These are phyloP conservation scores for Setaria italica DNA, from an alignment of 202 grass and related monocot genomes.

Conservation along the genomic window DNA sequence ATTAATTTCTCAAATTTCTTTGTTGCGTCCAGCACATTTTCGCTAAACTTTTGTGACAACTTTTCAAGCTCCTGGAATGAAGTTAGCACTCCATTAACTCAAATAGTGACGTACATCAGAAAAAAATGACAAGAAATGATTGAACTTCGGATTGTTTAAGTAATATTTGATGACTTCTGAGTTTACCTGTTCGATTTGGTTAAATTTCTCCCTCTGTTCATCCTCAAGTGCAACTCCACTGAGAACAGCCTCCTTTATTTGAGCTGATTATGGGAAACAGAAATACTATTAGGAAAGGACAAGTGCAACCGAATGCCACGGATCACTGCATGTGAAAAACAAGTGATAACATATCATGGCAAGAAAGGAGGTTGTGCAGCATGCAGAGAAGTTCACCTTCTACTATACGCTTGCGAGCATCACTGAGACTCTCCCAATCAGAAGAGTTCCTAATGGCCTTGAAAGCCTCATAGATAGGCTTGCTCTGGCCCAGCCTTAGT, in stretches of 20 bases:
- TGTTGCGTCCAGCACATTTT: slow-evolving; percentile 93
- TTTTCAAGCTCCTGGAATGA: slow-evolving; percentile 95
- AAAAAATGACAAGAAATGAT: neutral
- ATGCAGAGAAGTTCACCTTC: slow-evolving; percentile 61
- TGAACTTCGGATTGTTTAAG: neutral
- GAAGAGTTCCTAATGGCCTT: slow-evolving; percentile 82
- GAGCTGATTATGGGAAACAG: slow-evolving; percentile 49
- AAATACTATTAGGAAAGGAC: neutral
- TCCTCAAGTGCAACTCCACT: slow-evolving; percentile 87
- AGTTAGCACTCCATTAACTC: slow-evolving; percentile 30
- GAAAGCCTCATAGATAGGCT: slow-evolving; percentile 88
- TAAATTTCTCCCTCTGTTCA: slow-evolving; percentile 84
- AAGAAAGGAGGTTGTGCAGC: neutral
- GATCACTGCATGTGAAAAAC: neutral
- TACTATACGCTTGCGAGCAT: slow-evolving; percentile 87
- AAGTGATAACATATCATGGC: neutral
- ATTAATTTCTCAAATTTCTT: slow-evolving; percentile 95
- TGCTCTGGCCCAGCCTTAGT: slow-evolving; percentile 88
- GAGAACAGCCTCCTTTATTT: slow-evolving; percentile 95
- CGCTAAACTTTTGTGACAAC: slow-evolving; percentile 87
- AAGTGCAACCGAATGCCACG: neutral
- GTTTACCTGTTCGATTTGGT: slow-evolving; percentile 88
- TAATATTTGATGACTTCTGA: neutral
- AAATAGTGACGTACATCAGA: neutral
- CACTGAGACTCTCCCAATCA: slow-evolving; percentile 67